Evolutionary conservation across 148 eudicot genomes (phyloP).

Genomic region (Amaranthus cruentus): DNA sequence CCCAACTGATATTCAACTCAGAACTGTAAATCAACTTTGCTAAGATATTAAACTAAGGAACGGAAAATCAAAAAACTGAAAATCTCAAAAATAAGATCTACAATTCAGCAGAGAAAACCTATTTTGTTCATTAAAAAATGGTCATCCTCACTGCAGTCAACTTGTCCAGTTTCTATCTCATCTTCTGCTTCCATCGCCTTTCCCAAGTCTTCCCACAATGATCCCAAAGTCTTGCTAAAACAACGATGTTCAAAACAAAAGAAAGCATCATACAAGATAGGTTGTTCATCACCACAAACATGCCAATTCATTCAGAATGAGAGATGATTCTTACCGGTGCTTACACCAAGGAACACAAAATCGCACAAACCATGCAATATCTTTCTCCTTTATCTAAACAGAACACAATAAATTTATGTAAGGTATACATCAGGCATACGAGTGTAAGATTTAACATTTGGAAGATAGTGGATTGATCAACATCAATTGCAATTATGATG

Average conservation of each 20-base stretch:
- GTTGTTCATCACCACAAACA: background rate
- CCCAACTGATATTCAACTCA: no score
- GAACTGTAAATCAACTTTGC: no score
- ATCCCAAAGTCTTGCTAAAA: slow-evolving; percentile 78
- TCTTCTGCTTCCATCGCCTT: slow-evolving; percentile 92
- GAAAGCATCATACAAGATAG: slow-evolving; percentile 2
- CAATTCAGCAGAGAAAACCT: no score
- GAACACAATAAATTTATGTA: background rate
- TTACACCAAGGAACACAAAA: slow-evolving; percentile 99
- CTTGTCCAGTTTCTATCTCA: slow-evolving; percentile 88
- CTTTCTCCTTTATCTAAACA: slow-evolving; percentile 81
- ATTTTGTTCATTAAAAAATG: no score
- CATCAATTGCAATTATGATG: background rate
- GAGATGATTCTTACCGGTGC: slow-evolving; percentile 62
- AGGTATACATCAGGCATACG: background rate
- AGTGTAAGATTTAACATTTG: background rate
- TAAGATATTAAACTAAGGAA: no score
- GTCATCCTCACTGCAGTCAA: slow-evolving; percentile 50
- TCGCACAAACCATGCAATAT: slow-evolving; percentile 88
- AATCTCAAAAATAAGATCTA: no score
- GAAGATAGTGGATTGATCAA: background rate
- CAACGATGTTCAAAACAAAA: slow-evolving; percentile 11
- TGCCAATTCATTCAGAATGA: background rate
- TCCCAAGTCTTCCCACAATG: slow-evolving; percentile 92
- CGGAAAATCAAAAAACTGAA: no score